Conservation (phyloP, 169 alveolate genomes). For the Plasmodium sp. region DNA sequence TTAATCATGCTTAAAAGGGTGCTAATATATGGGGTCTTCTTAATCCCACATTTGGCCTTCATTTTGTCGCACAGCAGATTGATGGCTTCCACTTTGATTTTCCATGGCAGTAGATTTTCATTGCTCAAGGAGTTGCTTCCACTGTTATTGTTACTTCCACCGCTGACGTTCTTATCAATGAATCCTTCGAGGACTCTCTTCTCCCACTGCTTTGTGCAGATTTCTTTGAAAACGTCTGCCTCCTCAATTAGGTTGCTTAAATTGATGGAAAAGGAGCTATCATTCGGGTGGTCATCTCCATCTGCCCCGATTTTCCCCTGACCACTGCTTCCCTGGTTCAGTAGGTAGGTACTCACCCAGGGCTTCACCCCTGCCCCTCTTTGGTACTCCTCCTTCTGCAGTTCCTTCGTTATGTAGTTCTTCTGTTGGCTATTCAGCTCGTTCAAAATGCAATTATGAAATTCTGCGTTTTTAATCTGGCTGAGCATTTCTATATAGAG, state of each 20-base stretch:
- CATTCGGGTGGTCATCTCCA: neutral
- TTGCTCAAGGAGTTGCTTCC: conserved; percentile 29
- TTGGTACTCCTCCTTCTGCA: conserved; percentile 61
- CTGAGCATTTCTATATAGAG: conserved; percentile 45
- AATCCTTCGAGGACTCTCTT: conserved; percentile 66
- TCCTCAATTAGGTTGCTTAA: conserved; percentile 21
- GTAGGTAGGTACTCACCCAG: neutral
- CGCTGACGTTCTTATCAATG: conserved; percentile 19
- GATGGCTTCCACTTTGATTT: conserved; percentile 74
- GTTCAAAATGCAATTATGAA: conserved; percentile 54
- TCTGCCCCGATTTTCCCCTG: neutral
- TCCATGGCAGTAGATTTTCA: conserved; percentile 74
- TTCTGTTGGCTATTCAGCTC: conserved; percentile 45
- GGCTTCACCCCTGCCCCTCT: neutral
- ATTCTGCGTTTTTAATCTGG: conserved; percentile 23
- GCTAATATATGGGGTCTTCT: conserved; percentile 42
- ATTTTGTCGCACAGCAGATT: conserved; percentile 55
- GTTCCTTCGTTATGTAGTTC: conserved; percentile 56
- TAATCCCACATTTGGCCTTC: conserved; percentile 36
- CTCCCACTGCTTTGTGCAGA: conserved; percentile 75
- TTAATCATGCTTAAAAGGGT: conserved; percentile 38
- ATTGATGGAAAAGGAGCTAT: neutral
- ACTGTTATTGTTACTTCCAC: neutral
- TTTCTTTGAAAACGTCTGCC: conserved; percentile 42
- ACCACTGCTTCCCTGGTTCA: neutral